These are phyloP conservation scores for Pseudogymnoascus sp. DNA, from an alignment of 2,329 filamentous ascomycete genomes.

Conservation along the genomic window DNA sequence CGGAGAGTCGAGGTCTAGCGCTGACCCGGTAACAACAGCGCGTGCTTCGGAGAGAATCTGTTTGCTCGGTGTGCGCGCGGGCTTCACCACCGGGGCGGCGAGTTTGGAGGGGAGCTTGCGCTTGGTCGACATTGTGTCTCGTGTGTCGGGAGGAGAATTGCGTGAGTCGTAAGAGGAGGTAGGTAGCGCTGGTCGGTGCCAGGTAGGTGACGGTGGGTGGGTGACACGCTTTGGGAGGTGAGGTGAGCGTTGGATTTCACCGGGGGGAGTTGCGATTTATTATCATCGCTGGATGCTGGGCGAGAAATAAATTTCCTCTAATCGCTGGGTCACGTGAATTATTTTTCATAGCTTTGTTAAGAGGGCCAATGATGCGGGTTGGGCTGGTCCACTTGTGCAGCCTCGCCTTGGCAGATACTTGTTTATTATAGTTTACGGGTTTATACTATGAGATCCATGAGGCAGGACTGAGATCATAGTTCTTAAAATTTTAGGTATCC, in stretches of 20 bases:
- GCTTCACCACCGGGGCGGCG: constrained; percentile 44
- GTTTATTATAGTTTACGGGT: neutral
- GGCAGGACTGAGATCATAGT: neutral
- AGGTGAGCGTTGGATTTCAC: neutral
- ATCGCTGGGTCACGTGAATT: constrained; percentile 1
- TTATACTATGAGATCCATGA: neutral
- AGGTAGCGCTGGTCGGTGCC: neutral
- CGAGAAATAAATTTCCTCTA: constrained; percentile 8
- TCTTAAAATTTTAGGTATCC: neutral
- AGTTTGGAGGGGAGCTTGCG: constrained; percentile 50
- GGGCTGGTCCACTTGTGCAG: neutral
- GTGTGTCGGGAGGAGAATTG: neutral
- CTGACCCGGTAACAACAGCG: constrained; percentile 39
- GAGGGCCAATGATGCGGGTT: neutral
- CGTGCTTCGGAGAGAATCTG: constrained; percentile 49
- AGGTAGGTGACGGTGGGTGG: neutral
- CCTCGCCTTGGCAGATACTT: neutral
- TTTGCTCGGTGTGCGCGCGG: constrained; percentile 44
- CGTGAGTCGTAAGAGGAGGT: neutral
- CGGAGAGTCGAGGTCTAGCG: constrained; percentile 8
- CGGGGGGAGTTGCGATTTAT: neutral
- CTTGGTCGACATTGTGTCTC: constrained; percentile 36
- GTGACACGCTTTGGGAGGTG: neutral
- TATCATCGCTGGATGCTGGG: neutral
- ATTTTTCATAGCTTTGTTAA: neutral